A percentile compares a stretch with the other conserved stretches of the same genome.
Conservation (phyloP, 768 basidiomycete genomes). For the Pholiota molesta region DNA sequence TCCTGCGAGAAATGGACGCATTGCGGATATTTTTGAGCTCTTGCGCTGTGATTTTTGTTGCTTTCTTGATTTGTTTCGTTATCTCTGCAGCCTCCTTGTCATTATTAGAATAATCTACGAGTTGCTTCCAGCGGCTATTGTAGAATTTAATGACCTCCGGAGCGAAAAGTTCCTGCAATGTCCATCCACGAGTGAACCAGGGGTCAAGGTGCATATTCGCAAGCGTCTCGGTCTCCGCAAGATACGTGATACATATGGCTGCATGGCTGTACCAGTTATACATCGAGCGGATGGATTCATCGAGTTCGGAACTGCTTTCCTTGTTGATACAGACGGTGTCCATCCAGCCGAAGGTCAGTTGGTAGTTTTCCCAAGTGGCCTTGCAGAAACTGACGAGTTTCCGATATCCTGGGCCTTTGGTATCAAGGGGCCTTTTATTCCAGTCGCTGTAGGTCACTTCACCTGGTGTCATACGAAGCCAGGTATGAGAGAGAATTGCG, state of each 20-base stretch:
- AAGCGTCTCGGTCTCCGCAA: background rate
- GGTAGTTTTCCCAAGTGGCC: background rate
- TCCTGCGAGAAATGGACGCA: background rate
- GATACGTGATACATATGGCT: background rate
- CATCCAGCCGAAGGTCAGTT: background rate
- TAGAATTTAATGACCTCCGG: background rate
- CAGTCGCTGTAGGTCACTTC: constrained; percentile 3
- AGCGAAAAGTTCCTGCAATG: background rate
- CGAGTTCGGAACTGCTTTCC: background rate
- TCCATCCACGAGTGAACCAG: background rate
- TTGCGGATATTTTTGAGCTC: background rate
- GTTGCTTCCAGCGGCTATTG: background rate
- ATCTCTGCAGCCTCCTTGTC: background rate
- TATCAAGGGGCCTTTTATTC: background rate
- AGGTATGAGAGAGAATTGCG: constrained; percentile 9
- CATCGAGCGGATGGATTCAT: background rate
- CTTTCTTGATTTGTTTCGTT: background rate
- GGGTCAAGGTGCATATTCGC: background rate
- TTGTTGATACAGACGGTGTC: background rate
- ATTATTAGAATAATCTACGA: background rate
- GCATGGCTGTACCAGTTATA: background rate
- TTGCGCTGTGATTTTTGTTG: background rate
- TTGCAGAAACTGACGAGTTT: background rate
- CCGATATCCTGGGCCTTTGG: background rate
- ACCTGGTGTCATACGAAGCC: background rate